Conservation (phyloP, 768 basidiomycete species). For the Boletus subcaerulescens region DNA sequence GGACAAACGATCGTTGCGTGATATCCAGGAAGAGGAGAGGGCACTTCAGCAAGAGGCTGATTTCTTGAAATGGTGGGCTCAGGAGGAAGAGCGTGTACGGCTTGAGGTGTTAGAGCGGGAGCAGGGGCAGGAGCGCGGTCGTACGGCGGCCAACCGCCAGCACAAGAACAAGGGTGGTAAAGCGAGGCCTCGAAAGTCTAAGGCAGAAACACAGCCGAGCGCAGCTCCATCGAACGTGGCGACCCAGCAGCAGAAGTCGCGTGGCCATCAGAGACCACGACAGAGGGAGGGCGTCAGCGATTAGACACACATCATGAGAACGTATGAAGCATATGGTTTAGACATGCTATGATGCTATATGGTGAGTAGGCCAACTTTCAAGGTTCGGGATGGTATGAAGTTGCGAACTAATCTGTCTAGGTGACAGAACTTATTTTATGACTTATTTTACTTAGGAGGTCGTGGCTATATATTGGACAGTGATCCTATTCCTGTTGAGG, state of each 20-base stretch:
- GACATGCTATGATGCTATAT: background rate
- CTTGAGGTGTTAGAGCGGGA: slow-evolving; percentile 37
- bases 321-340: background rate
- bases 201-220: background rate
- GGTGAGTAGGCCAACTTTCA: background rate
- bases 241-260: slow-evolving; percentile 1
- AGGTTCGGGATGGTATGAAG: too few relatives aligned
- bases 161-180: slow-evolving; percentile 6
- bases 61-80: slow-evolving; percentile 88
- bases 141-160: background rate
- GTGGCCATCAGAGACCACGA: background rate
- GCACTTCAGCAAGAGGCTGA: slow-evolving; percentile 66
- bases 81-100: slow-evolving; percentile 72
- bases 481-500: too few relatives aligned
- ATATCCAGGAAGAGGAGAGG: slow-evolving; percentile 86
- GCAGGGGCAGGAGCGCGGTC: background rate
- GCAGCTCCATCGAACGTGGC: background rate
- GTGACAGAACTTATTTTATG: too few relatives aligned
- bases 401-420: too few relatives aligned
- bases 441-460: too few relatives aligned
- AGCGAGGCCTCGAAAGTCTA: slow-evolving; percentile 7
- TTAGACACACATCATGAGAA: background rate
- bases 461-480: too few relatives aligned
- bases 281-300: background rate
- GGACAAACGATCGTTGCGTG: slow-evolving; percentile 62